These are phyloP conservation scores for Alternaria ethzedia DNA, from an alignment of 2,329 filamentous ascomycete species.

Conservation along the genomic window DNA sequence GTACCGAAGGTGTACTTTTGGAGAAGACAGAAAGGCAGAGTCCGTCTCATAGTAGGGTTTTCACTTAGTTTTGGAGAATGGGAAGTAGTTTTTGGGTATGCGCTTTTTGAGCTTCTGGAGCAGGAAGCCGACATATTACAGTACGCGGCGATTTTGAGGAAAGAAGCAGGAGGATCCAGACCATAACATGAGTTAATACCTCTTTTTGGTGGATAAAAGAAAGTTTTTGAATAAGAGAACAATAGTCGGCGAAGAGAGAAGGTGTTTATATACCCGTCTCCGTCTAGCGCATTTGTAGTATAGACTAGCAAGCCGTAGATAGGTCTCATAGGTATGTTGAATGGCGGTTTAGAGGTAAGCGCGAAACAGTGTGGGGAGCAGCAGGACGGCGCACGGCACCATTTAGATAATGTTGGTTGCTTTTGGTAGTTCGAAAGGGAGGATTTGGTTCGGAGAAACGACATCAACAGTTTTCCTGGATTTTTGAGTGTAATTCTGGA, in stretches of 20 bases:
- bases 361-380: not conserved
- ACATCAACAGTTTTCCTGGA: not conserved
- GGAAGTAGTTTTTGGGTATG: not conserved
- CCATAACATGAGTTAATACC: rapidly evolving
- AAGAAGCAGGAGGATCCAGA: not conserved
- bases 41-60: not conserved
- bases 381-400: not conserved
- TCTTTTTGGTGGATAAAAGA: not conserved
- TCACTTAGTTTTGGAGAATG: not conserved
- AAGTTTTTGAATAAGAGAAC: not conserved
- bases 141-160: no score
- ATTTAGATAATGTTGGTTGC: rapidly evolving
- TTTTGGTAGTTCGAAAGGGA: not conserved
- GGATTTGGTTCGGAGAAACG: not conserved
- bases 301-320: not conserved
- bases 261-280: not conserved
- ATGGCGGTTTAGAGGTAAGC: no score
- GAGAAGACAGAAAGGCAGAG: not conserved
- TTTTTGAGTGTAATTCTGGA: not conserved
- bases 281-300: not conserved
- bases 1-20: not conserved
- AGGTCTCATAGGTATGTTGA: no score
- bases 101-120: not conserved
- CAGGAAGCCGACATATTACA: not conserved
- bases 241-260: rapidly evolving